Percentiles rank a stretch among this genome's conserved stretches.
These are phyloP conservation scores for Tolypocladium amazonense DNA, from an alignment of 2,329 filamentous ascomycete species.

Conservation along the genomic window DNA sequence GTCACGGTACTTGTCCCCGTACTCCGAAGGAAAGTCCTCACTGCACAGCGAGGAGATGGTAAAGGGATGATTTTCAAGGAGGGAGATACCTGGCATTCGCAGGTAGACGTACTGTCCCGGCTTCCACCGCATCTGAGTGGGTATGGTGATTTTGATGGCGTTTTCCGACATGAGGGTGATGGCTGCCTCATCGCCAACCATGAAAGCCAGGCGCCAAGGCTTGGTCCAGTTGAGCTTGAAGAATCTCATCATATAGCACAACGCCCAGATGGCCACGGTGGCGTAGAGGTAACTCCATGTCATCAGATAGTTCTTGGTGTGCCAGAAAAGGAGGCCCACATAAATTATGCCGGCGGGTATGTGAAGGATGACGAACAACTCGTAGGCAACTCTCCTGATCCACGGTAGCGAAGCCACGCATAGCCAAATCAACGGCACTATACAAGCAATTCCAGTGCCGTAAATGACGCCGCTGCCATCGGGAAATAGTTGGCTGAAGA, in stretches of 20 bases:
- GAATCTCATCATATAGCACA: conserved; percentile 64
- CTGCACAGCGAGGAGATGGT: conserved; percentile 89
- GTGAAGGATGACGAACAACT: conserved; percentile 75
- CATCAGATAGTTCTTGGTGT: conserved; percentile 82
- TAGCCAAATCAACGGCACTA: conserved; percentile 72
- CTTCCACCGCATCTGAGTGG: conserved; percentile 85
- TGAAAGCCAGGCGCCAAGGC: conserved; percentile 67
- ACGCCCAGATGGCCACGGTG: conserved; percentile 65
- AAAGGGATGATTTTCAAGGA: conserved; percentile 91
- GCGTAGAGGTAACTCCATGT: conserved; percentile 86
- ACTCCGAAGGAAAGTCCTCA: conserved; percentile 85
- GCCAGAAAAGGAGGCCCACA: conserved; percentile 84
- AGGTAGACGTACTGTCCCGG: conserved; percentile 93
- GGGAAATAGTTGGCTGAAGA: conserved; percentile 62
- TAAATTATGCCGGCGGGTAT: conserved; percentile 73
- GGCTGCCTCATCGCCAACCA: conserved; percentile 85
- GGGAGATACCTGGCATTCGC: conserved; percentile 82
- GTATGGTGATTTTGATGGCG: conserved; percentile 90
- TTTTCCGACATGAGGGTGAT: conserved; percentile 85
- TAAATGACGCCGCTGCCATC: conserved; percentile 61
- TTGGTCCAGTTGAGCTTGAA: conserved; percentile 87
- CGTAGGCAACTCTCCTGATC: conserved; percentile 68
- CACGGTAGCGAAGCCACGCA: conserved; percentile 76
- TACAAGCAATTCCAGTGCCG: conserved; percentile 72
- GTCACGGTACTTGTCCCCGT: conserved; percentile 79